Percentiles rank a stretch among this genome's conserved stretches.
phyloP scores from a whole-genome alignment of 108 stramenopile genomes.

The Cyclotella kingstonii region DNA sequence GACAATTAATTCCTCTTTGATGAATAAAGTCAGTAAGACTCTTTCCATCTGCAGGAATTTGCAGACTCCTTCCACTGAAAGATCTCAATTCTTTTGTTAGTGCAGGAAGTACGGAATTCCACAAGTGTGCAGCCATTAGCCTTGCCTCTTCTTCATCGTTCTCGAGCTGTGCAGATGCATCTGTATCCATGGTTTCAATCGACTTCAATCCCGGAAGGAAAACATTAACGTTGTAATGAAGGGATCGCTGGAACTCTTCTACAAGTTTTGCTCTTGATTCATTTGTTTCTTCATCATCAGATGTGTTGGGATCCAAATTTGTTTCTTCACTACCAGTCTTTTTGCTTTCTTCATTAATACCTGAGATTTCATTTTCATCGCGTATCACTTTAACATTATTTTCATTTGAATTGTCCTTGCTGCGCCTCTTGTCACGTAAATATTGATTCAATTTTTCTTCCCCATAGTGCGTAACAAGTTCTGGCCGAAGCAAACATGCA shows the following conservation, averaged over 20 bases:
- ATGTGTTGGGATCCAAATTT: background rate
- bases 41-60: slow-evolving; percentile 77
- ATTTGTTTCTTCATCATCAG: background rate
- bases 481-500: slow-evolving; percentile 76
- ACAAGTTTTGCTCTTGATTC: slow-evolving; percentile 55
- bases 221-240: slow-evolving; percentile 89
- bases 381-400: too few relatives aligned
- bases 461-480: slow-evolving; percentile 72
- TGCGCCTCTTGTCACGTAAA: slow-evolving; percentile 19
- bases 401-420: slow-evolving; percentile 31
- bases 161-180: slow-evolving; percentile 55
- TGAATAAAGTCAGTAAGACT: slow-evolving; percentile 85
- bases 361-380: too few relatives aligned
- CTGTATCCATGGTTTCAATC: slow-evolving; percentile 56
- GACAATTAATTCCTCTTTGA: slow-evolving; percentile 90
- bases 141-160: slow-evolving; percentile 86
- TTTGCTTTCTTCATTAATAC: slow-evolving; percentile 13
- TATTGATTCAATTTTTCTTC: slow-evolving; percentile 58
- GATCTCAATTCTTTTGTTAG: slow-evolving; percentile 60
- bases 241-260: slow-evolving; percentile 57
- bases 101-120: slow-evolving; percentile 80
- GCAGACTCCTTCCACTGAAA: slow-evolving; percentile 44
- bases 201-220: slow-evolving; percentile 78
- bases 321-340: slow-evolving; percentile 23
- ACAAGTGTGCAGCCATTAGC: slow-evolving; percentile 72